phyloP scores from a whole-genome alignment of 352 stramenopile species.

The Globisporangium ultimum region DNA sequence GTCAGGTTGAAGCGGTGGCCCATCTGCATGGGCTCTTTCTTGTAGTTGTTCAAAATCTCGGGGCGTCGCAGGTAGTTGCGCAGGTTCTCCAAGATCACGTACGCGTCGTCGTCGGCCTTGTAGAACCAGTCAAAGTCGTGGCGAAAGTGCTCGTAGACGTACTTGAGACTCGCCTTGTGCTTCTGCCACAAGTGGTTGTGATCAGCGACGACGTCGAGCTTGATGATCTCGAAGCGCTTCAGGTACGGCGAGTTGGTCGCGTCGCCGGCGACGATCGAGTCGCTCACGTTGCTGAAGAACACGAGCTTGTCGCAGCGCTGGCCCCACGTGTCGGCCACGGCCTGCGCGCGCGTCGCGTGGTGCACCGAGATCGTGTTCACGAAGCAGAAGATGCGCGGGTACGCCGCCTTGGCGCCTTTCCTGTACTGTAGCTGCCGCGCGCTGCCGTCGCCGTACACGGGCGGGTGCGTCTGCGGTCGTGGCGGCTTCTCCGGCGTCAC shows the following conservation, averaged over 20 bases:
- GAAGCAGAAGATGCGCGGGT: constrained; percentile 71
- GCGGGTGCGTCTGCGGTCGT: background rate
- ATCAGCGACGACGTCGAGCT: constrained; percentile 64
- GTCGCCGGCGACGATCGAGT: constrained; percentile 37
- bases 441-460: background rate
- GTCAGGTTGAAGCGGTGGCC: constrained; percentile 79
- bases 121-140: constrained; percentile 87
- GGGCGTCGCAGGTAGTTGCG: constrained; percentile 51
- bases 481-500: constrained; percentile 27
- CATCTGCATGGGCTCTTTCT: constrained; percentile 70
- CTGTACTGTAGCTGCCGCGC: constrained; percentile 3
- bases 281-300: constrained; percentile 79
- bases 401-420: constrained; percentile 11
- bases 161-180: constrained; percentile 69
- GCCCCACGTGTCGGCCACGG: constrained; percentile 77
- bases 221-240: constrained; percentile 49
- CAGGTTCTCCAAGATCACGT: constrained; percentile 80
- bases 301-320: constrained; percentile 76
- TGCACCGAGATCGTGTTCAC: constrained; percentile 81
- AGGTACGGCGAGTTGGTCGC: constrained; percentile 11
- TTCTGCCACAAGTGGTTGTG: constrained; percentile 86
- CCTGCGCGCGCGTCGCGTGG: constrained; percentile 51
- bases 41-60: constrained; percentile 57
- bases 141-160: constrained; percentile 67
- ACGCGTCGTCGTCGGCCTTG: constrained; percentile 82